Percentiles rank a stretch among this genome's conserved stretches.
These are phyloP conservation scores for Umbelopsis isabellina DNA, from an alignment of 192 early-diverging fungal species.

Conservation along the genomic window DNA sequence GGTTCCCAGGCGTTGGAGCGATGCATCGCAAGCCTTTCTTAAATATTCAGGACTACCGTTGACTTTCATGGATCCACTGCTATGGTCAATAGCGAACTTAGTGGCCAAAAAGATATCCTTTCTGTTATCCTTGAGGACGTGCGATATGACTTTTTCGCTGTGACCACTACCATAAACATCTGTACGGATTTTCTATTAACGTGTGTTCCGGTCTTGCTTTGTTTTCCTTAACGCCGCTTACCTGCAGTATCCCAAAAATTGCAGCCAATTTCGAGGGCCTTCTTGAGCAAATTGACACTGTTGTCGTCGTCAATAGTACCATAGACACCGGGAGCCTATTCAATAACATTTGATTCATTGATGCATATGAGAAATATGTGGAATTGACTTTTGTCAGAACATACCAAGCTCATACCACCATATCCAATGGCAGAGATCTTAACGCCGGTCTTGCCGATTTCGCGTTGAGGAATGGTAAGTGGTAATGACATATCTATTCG, in stretches of 20 bases:
- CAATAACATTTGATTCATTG: too few species aligned
- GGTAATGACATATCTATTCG: not conserved
- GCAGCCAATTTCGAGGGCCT: constrained; percentile 55
- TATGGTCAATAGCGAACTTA: constrained; percentile 57
- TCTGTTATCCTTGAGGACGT: constrained; percentile 50
- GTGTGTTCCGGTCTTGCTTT: too few species aligned
- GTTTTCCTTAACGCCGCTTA: not conserved
- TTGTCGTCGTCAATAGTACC: constrained; percentile 35
- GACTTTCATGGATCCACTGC: constrained; percentile 17
- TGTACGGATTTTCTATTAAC: not conserved
- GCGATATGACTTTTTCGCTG: constrained; percentile 59
- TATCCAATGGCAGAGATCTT: constrained; percentile 41
- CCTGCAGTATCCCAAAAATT: constrained; percentile 60
- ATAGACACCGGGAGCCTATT: constrained; percentile 33
- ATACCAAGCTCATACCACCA: constrained; percentile 48
- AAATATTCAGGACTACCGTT: constrained; percentile 53
- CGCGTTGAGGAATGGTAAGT: constrained; percentile 5
- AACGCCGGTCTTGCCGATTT: constrained; percentile 45
- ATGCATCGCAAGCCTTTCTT: constrained; percentile 28
- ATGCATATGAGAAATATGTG: too few species aligned
- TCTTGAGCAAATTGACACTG: constrained; percentile 44
- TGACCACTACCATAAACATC: constrained; percentile 59
- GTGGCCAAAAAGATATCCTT: constrained; percentile 62
- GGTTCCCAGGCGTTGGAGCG: constrained; percentile 32
- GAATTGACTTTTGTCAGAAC: too few species aligned